Conservation (phyloP, 495 filamentous ascomycete genomes). For the Penicillium roqueforti region DNA sequence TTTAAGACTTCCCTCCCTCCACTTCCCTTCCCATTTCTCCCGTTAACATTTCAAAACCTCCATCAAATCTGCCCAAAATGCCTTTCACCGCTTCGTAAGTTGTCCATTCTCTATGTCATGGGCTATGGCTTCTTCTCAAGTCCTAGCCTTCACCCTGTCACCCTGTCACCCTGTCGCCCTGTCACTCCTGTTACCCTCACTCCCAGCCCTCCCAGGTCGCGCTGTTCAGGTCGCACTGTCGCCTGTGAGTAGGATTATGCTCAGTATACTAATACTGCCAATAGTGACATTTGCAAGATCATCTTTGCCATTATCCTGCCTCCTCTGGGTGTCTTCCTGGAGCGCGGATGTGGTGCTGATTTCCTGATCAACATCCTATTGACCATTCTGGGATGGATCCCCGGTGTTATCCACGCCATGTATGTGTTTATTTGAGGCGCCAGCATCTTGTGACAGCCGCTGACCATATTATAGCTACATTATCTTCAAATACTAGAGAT, state of each 20-base stretch:
- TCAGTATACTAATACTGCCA: slow-evolving; percentile 1
- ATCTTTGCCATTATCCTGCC: slow-evolving; percentile 83
- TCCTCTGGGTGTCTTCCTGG: slow-evolving; percentile 87
- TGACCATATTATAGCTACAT: slow-evolving; percentile 42
- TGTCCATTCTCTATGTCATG: neutral
- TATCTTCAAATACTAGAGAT: slow-evolving; percentile 51
- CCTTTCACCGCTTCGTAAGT: slow-evolving; percentile 64
- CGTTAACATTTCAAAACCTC: neutral
- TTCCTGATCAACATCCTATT: slow-evolving; percentile 84
- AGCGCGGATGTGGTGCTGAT: slow-evolving; percentile 78
- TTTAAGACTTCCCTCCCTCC: slow-evolving; percentile 15
- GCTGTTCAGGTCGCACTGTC: neutral
- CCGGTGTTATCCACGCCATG: slow-evolving; percentile 71
- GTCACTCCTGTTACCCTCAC: neutral
- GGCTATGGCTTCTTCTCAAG: neutral
- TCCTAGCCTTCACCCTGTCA: neutral
- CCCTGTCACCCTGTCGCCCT: neutral
- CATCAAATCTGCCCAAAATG: slow-evolving; percentile 40
- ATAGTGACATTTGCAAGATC: slow-evolving; percentile 88
- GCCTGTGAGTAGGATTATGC: neutral
- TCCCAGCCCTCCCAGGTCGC: no score
- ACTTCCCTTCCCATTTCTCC: neutral
- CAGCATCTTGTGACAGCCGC: neutral
- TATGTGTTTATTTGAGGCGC: slow-evolving; percentile 33
- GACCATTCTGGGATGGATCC: slow-evolving; percentile 77